Conservation (phyloP, 495 filamentous ascomycete genomes). For the Lasiosphaeria miniovina region DNA sequence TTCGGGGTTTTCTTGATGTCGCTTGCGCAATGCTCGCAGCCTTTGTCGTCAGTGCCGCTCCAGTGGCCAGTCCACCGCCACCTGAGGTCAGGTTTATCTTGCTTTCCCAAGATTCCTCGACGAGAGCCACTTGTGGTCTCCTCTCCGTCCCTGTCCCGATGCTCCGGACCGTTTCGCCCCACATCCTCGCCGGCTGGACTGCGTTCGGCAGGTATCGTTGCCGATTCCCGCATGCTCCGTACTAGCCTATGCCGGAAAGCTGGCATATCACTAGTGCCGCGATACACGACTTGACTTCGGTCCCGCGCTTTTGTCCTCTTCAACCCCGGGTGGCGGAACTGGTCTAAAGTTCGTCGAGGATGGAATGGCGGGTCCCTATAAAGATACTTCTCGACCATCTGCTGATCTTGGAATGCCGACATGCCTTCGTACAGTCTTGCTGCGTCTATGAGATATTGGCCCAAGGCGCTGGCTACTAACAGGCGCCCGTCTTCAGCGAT, state of each 20-base stretch:
- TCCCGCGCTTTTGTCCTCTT: constrained; percentile 58
- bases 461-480: constrained; percentile 29
- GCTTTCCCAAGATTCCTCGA: no score
- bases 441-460: constrained; percentile 35
- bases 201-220: no score
- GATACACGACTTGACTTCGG: constrained; percentile 66
- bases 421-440: constrained; percentile 41
- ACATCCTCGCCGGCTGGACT: no score
- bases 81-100: background rate
- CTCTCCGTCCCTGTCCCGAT: background rate
- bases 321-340: constrained; percentile 64
- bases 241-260: constrained; percentile 8
- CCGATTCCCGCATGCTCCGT: background rate
- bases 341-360: constrained; percentile 66
- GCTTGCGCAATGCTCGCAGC: constrained; percentile 29
- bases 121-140: no score
- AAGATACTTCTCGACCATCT: constrained; percentile 58
- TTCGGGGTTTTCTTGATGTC: constrained; percentile 50
- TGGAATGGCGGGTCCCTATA: constrained; percentile 57
- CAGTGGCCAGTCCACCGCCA: constrained; percentile 21
- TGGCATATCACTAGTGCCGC: constrained; percentile 36
- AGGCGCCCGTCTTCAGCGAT: background rate
- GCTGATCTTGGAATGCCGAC: constrained; percentile 50
- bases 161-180: constrained; percentile 3
- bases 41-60: constrained; percentile 5